Conservation (phyloP, 768 basidiomycete genomes). For the Tricholoma terreum region DNA sequence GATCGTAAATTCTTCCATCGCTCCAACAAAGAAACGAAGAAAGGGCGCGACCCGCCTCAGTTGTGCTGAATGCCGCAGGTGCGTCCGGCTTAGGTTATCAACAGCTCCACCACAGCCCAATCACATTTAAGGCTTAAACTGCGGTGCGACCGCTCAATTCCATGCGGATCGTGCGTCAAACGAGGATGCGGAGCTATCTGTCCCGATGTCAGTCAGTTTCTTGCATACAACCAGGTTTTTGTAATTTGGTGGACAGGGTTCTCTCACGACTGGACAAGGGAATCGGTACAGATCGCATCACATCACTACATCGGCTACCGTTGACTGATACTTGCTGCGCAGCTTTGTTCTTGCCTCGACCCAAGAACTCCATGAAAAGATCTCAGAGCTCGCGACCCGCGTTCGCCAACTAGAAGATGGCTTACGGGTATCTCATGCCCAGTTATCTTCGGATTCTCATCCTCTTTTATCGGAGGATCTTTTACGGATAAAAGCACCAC, state of each 20-base stretch:
- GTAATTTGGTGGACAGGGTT: conserved; percentile 42
- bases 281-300: conserved; percentile 51
- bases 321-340: not conserved
- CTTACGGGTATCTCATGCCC: conserved; percentile 56
- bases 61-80: conserved; percentile 81
- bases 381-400: conserved; percentile 66
- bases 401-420: conserved; percentile 77
- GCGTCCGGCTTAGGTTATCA: conserved; percentile 5
- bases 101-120: not conserved
- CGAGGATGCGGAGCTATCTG: conserved; percentile 79
- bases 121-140: conserved; percentile 51
- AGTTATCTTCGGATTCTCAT: conserved; percentile 57
- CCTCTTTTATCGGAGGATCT: conserved; percentile 71
- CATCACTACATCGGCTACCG: not conserved
- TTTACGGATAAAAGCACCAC: conserved; percentile 69
- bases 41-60: conserved; percentile 75
- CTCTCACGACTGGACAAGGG: conserved; percentile 77
- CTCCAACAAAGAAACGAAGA: conserved; percentile 53
- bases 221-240: not conserved
- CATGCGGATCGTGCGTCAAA: conserved; percentile 79
- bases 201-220: conserved; percentile 53
- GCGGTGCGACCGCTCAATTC: conserved; percentile 72
- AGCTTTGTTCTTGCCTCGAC: conserved; percentile 81
- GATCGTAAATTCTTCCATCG: conserved; percentile 17
- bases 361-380: conserved; percentile 81